Evolutionary conservation across 805 yeast genomes (phyloP).

Genomic region (Pichia deserticola): DNA sequence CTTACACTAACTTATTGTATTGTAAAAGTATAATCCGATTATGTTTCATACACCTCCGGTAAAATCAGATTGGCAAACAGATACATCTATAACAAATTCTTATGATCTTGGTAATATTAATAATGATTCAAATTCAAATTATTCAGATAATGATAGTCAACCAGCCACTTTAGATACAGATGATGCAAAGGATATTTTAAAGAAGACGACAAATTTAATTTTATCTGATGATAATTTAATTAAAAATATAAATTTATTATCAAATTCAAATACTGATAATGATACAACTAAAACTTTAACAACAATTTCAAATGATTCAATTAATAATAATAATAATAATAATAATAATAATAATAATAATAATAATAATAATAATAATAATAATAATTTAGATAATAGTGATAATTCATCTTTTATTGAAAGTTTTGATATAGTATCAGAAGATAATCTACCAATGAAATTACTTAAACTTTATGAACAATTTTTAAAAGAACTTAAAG

Average conservation of each 20-base stretch:
- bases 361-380: no score
- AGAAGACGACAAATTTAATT: background rate
- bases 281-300: no score
- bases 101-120: slow-evolving; percentile 9
- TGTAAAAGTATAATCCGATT: no score
- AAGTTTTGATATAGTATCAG: slow-evolving; percentile 11
- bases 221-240: background rate
- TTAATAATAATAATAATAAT: no score
- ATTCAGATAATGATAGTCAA: background rate
- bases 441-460: slow-evolving; percentile 23
- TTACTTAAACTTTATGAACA: slow-evolving; percentile 20
- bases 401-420: slow-evolving; percentile 12
- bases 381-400: background rate
- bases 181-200: background rate
- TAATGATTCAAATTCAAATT: background rate
- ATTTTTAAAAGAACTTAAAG: slow-evolving; percentile 26
- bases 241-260: no score
- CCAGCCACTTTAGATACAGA: slow-evolving; percentile 1
- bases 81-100: slow-evolving; percentile 20
- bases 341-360: no score
- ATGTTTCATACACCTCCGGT: slow-evolving; percentile 31
- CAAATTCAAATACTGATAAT: no score
- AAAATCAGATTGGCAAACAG: slow-evolving; percentile 23
- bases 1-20: no score
- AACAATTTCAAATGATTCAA: no score